Evolutionary conservation across 345 rosid genomes (phyloP).

Genomic region (Salix brachista): DNA sequence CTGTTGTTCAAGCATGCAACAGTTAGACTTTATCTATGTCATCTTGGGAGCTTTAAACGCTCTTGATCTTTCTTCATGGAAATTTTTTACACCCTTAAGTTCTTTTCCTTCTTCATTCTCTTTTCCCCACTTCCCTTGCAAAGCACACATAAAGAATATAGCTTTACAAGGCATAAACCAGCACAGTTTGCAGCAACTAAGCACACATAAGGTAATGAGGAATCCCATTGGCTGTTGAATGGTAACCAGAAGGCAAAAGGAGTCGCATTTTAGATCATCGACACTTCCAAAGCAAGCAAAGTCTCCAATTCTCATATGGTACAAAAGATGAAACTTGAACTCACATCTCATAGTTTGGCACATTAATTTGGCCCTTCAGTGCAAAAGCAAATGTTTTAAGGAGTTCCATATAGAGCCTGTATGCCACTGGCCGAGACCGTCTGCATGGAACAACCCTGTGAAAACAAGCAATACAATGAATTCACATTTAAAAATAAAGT

Average conservation of each 20-base stretch:
- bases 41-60: neutral
- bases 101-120: neutral
- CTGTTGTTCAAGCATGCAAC: neutral
- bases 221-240: neutral
- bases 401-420: constrained; percentile 85
- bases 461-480: constrained; percentile 3
- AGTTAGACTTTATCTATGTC: neutral
- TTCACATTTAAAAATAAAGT: neutral
- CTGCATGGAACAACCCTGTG: constrained; percentile 78
- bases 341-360: constrained; percentile 54
- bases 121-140: neutral
- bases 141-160: neutral
- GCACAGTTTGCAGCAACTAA: neutral
- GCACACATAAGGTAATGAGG: neutral
- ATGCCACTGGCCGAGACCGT: constrained; percentile 63
- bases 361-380: constrained; percentile 40
- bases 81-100: neutral
- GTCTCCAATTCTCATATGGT: neutral
- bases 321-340: constrained; percentile 11
- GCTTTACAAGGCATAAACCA: neutral
- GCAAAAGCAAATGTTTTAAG: constrained; percentile 72
- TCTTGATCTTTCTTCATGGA: neutral
- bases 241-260: neutral
- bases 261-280: neutral
- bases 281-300: neutral